Conservation (phyloP, 805 yeast genomes). For the Kluyveromyces lactis region DNA sequence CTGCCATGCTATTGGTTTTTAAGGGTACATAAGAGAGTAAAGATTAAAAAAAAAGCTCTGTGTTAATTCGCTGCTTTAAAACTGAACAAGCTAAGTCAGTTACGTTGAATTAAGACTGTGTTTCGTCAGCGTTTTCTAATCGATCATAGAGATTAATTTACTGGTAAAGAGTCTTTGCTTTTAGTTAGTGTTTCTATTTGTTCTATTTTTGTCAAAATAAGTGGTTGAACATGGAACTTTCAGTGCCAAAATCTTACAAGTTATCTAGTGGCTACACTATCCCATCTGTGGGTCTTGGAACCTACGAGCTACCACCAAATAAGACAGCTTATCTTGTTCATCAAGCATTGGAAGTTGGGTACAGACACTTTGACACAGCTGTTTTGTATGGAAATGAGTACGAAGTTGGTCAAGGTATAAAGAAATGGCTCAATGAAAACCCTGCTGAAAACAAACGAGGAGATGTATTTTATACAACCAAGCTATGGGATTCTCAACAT, state of each 20-base stretch:
- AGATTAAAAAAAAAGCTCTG: too few species aligned
- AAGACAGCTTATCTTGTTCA: slow-evolving; percentile 39
- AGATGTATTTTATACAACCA: slow-evolving; percentile 59
- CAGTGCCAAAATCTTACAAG: slow-evolving; percentile 26
- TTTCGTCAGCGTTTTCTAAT: too few species aligned
- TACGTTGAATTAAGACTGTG: too few species aligned
- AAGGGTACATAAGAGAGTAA: too few species aligned
- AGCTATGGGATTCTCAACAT: slow-evolving; percentile 60
- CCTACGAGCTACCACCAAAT: slow-evolving; percentile 35
- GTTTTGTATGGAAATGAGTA: slow-evolving; percentile 55
- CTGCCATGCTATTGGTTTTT: too few species aligned
- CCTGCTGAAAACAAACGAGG: slow-evolving; percentile 38
- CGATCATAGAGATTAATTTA: too few species aligned
- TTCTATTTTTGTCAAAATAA: too few species aligned
- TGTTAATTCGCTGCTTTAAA: too few species aligned
- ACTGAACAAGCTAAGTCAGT: too few species aligned
- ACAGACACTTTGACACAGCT: slow-evolving; percentile 71
- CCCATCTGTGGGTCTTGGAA: slow-evolving; percentile 52
- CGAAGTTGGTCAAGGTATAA: slow-evolving; percentile 53
- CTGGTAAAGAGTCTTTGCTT: too few species aligned
- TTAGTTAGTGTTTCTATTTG: too few species aligned
- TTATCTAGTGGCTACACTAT: slow-evolving; percentile 48
- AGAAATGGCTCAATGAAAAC: slow-evolving; percentile 41
- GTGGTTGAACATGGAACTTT: slow-evolving; percentile 2
- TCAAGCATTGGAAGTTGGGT: slow-evolving; percentile 55